These are phyloP conservation scores for Saccharomycopsis crataegensis DNA, from an alignment of 1,139 yeast genomes.

Conservation along the genomic window DNA sequence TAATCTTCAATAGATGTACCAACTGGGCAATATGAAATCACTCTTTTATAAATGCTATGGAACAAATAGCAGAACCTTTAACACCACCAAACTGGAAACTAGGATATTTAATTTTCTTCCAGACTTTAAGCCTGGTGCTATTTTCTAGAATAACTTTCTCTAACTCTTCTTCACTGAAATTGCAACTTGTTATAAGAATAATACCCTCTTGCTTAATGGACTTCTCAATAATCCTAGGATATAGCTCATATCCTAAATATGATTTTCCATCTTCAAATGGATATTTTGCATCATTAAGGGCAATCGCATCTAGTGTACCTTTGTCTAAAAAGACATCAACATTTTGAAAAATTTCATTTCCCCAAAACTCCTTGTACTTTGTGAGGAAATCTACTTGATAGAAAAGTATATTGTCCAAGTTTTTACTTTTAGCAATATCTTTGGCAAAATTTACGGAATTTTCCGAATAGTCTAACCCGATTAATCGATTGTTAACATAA, in stretches of 20 bases:
- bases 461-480: slow-evolving; percentile 83
- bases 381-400: slow-evolving; percentile 37
- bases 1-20: too few species aligned
- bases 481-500: slow-evolving; percentile 36
- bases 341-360: slow-evolving; percentile 29
- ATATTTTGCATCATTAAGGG: slow-evolving; percentile 57
- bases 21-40: slow-evolving; percentile 1
- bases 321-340: slow-evolving; percentile 82
- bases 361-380: slow-evolving; percentile 21
- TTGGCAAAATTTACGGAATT: slow-evolving; percentile 69
- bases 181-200: slow-evolving; percentile 85
- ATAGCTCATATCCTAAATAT: slow-evolving; percentile 49
- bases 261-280: slow-evolving; percentile 33
- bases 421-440: slow-evolving; percentile 42
- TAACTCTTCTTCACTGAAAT: slow-evolving; percentile 79
- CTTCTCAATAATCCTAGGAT: slow-evolving; percentile 52
- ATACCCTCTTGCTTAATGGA: slow-evolving; percentile 51
- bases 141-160: slow-evolving; percentile 42
- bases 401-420: slow-evolving; percentile 29
- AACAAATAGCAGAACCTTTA: slow-evolving; percentile 80
- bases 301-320: slow-evolving; percentile 96
- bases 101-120: slow-evolving; percentile 69
- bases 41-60: slow-evolving; percentile 60
- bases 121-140: slow-evolving; percentile 39
- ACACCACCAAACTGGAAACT: slow-evolving; percentile 82